Percentiles rank a stretch among this genome's conserved stretches.
phyloP scores from a whole-genome alignment of 176 grass and related monocot species.

The Phragmites australis region DNA sequence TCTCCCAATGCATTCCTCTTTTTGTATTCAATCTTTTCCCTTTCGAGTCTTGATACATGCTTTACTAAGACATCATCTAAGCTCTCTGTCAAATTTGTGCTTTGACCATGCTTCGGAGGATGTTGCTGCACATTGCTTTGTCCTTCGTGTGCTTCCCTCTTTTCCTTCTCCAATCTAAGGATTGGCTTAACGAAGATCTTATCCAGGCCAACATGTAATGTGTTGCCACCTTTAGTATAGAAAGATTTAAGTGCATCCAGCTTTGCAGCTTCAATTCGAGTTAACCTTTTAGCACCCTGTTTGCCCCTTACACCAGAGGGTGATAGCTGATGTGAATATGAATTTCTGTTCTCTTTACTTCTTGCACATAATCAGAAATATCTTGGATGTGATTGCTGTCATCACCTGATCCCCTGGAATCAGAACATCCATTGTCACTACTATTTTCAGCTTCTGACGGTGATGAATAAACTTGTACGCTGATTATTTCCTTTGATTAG shows the following conservation, averaged over 20 bases:
- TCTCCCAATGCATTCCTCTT: slow-evolving; percentile 33
- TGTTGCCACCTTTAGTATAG: slow-evolving; percentile 41
- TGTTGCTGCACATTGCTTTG: slow-evolving; percentile 34
- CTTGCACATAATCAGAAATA: slow-evolving; percentile 17
- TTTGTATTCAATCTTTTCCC: slow-evolving; percentile 58
- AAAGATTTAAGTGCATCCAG: slow-evolving; percentile 55
- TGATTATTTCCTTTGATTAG: too few species aligned
- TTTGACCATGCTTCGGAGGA: slow-evolving; percentile 24
- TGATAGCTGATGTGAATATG: slow-evolving; percentile 30
- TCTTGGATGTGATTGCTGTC: slow-evolving; percentile 22
- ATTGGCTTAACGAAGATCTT: slow-evolving; percentile 60
- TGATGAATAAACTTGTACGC: too few species aligned
- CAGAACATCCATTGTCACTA: slow-evolving; percentile 16
- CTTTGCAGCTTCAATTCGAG: slow-evolving; percentile 58
- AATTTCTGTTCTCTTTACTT: slow-evolving; percentile 57
- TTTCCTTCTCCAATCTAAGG: slow-evolving; percentile 58
- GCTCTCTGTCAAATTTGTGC: background rate
- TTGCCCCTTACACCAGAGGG: slow-evolving; percentile 39
- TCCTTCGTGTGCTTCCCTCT: slow-evolving; percentile 38
- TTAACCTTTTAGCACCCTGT: slow-evolving; percentile 45
- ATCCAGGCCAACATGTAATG: slow-evolving; percentile 45
- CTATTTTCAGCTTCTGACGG: slow-evolving; percentile 32
- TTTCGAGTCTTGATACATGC: slow-evolving; percentile 73
- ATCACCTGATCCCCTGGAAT: slow-evolving; percentile 23
- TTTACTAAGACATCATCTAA: slow-evolving; percentile 64